These are phyloP conservation scores for Malus fusca DNA, from an alignment of 306 rosid genomes.

Conservation along the genomic window DNA sequence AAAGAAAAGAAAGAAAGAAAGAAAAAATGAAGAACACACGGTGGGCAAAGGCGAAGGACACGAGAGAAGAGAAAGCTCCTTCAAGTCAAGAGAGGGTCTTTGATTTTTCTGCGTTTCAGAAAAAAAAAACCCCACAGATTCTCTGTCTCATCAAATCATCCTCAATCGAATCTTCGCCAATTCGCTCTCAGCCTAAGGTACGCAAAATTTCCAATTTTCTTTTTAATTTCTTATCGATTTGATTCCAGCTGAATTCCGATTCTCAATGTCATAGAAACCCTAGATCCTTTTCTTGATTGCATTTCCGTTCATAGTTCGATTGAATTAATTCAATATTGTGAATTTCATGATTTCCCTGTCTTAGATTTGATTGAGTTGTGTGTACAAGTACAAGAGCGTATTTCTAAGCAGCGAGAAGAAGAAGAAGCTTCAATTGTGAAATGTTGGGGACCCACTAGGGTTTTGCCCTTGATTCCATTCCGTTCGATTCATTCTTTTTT, in stretches of 20 bases:
- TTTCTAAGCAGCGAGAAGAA: slow-evolving; percentile 1
- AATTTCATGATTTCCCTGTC: not conserved
- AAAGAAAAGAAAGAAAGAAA: not conserved
- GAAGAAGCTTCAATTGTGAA: slow-evolving; percentile 19
- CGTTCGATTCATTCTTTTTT: slow-evolving; percentile 2
- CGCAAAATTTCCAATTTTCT: not conserved
- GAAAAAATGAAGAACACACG: not conserved
- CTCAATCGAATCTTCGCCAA: not conserved
- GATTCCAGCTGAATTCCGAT: slow-evolving; percentile 9
- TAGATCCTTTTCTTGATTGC: slow-evolving; percentile 27
- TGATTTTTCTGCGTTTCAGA: not conserved
- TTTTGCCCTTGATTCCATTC: slow-evolving; percentile 5
- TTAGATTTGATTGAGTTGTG: slow-evolving; percentile 20
- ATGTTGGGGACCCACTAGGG: not conserved
- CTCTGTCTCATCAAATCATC: not conserved
- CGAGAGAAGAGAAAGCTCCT: not conserved
- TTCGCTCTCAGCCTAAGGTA: slow-evolving; percentile 32
- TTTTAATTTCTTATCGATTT: not conserved
- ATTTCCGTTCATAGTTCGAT: slow-evolving; percentile 1
- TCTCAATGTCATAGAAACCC: slow-evolving; percentile 26
- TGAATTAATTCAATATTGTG: not conserved
- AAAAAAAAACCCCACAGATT: not conserved
- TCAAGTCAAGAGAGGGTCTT: slow-evolving; percentile 10
- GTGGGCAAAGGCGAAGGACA: not conserved
- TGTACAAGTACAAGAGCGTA: not conserved